Conservation (phyloP, 2,329 filamentous ascomycete genomes). For the Botrytis aclada region DNA sequence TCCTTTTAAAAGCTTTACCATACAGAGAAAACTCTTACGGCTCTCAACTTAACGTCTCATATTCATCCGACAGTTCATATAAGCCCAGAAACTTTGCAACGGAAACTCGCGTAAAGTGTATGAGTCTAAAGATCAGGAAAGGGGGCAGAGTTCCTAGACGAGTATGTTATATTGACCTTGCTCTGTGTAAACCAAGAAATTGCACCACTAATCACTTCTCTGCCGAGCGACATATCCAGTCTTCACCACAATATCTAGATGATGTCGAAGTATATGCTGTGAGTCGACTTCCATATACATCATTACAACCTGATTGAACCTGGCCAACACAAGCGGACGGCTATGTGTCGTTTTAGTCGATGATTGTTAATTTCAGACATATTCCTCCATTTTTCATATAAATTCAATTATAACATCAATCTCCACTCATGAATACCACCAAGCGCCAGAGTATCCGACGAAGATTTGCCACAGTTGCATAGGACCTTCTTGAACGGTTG, state of each 20-base stretch:
- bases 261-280: too few relatives aligned
- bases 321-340: neutral
- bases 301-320: neutral
- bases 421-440: neutral
- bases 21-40: too few relatives aligned
- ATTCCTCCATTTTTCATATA: neutral
- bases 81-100: neutral
- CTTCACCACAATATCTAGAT: too few relatives aligned
- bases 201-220: neutral
- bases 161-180: neutral
- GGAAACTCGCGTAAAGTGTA: neutral
- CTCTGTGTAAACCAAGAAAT: neutral
- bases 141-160: neutral
- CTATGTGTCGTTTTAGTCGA: accelerated
- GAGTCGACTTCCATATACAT: neutral
- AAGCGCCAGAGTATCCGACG: neutral
- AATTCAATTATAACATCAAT: neutral
- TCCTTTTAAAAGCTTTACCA: too few relatives aligned
- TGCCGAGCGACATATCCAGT: neutral
- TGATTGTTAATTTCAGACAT: neutral
- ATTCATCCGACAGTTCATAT: neutral
- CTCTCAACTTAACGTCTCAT: neutral
- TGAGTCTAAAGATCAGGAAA: neutral
- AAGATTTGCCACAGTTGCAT: neutral
- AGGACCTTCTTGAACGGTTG: accelerated